These are phyloP conservation scores for Saccharata proteae DNA, from an alignment of 2,329 filamentous ascomycete species.

Conservation along the genomic window DNA sequence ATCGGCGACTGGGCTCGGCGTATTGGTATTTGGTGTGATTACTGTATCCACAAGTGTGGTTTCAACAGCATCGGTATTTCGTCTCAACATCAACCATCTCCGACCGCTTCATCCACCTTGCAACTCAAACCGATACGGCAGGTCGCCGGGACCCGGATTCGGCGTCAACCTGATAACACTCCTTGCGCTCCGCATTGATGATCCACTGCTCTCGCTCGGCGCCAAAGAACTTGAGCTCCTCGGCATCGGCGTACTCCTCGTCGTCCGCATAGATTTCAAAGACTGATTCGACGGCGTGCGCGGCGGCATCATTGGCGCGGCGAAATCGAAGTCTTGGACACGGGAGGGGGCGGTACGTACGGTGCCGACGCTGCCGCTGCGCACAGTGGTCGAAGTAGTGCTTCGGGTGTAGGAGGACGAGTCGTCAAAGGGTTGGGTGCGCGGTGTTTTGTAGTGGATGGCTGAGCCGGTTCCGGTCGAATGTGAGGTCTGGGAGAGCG, in stretches of 20 bases:
- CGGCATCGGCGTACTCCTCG: slow-evolving; percentile 3
- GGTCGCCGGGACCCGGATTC: slow-evolving; percentile 5
- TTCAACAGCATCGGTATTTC: no score
- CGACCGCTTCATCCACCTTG: slow-evolving; percentile 6
- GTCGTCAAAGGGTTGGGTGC: slow-evolving; percentile 9
- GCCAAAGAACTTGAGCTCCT: neutral
- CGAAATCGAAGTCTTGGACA: slow-evolving; percentile 2
- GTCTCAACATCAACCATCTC: no score
- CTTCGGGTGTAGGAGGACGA: slow-evolving; percentile 10
- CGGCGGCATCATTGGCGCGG: neutral
- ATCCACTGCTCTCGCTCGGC: neutral
- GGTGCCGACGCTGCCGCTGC: slow-evolving; percentile 4
- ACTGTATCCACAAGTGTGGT: no score
- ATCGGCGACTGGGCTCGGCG: no score
- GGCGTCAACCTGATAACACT: slow-evolving; percentile 8
- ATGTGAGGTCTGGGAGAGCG: slow-evolving; percentile 17
- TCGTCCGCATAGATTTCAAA: neutral
- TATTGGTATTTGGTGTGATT: no score
- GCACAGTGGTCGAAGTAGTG: slow-evolving; percentile 5
- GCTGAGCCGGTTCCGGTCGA: slow-evolving; percentile 15
- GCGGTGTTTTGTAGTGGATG: slow-evolving; percentile 18
- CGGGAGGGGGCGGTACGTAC: slow-evolving; percentile 5
- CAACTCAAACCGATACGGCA: slow-evolving; percentile 7
- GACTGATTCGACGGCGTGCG: slow-evolving; percentile 3
- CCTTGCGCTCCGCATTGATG: slow-evolving; percentile 4